Conservation (phyloP, 2,329 filamentous ascomycete species). For the Penicillium verrucosum region DNA sequence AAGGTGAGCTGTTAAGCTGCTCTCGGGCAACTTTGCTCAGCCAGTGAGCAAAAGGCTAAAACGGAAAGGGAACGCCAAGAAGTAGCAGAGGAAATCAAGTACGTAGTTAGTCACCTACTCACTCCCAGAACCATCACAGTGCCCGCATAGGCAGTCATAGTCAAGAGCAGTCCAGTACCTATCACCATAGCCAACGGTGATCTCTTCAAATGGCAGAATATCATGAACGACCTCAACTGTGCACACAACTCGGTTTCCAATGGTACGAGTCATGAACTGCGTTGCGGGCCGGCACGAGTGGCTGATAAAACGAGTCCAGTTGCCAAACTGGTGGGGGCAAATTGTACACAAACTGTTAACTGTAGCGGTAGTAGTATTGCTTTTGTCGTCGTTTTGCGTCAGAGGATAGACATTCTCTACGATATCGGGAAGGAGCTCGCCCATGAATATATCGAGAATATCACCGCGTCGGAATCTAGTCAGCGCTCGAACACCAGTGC, state of each 20-base stretch:
- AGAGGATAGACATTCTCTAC: constrained; percentile 22
- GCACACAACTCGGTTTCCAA: constrained; percentile 23
- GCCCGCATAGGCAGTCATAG: not conserved
- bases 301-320: constrained; percentile 38
- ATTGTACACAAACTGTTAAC: constrained; percentile 4
- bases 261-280: constrained; percentile 13
- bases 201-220: constrained; percentile 33
- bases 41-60: no score
- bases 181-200: constrained; percentile 34
- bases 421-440: constrained; percentile 16
- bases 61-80: no score
- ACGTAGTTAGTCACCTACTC: not conserved
- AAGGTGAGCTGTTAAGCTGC: no score
- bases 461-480: constrained; percentile 22
- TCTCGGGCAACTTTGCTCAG: no score
- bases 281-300: constrained; percentile 34
- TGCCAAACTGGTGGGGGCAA: constrained; percentile 24
- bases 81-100: no score
- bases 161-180: constrained; percentile 23
- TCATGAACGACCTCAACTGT: constrained; percentile 23
- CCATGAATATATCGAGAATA: constrained; percentile 27
- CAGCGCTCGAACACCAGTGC: constrained; percentile 33
- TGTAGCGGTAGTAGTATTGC: not conserved
- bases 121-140: not conserved
- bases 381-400: not conserved